Evolutionary conservation across 179 eudicot species (phyloP).

Genomic region (Gypsophila paniculata): DNA sequence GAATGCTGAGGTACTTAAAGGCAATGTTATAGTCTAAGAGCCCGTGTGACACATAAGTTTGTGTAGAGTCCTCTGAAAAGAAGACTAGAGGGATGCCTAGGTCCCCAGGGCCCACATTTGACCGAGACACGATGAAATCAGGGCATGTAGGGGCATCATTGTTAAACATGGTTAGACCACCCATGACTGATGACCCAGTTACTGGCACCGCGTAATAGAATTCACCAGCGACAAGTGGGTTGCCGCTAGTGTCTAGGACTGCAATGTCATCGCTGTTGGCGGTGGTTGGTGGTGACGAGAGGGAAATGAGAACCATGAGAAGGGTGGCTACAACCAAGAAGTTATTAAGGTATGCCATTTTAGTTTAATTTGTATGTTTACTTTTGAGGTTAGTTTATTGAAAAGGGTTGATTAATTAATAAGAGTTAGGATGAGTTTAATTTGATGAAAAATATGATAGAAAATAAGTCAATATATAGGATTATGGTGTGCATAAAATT

Average conservation of each 20-base stretch:
- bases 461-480: no score
- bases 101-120: not conserved
- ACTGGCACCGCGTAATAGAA: conserved; percentile 1
- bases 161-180: conserved; percentile 14
- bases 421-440: no score
- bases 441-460: no score
- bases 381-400: no score
- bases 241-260: conserved; percentile 7
- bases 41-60: not conserved
- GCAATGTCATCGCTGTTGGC: not conserved
- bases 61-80: not conserved
- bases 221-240: conserved; percentile 2
- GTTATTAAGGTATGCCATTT: not conserved
- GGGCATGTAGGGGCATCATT: not conserved
- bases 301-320: conserved; percentile 4
- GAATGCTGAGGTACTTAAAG: conserved; percentile 10
- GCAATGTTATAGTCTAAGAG: not conserved
- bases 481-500: no score
- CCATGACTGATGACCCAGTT: not conserved
- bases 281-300: not conserved
- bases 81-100: conserved; percentile 2
- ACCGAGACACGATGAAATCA: not conserved
- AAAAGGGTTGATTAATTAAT: no score
- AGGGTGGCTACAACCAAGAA: not conserved
- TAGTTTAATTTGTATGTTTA: not conserved